phyloP scores from a whole-genome alignment of 345 rosid genomes.

The Murraya paniculata region DNA sequence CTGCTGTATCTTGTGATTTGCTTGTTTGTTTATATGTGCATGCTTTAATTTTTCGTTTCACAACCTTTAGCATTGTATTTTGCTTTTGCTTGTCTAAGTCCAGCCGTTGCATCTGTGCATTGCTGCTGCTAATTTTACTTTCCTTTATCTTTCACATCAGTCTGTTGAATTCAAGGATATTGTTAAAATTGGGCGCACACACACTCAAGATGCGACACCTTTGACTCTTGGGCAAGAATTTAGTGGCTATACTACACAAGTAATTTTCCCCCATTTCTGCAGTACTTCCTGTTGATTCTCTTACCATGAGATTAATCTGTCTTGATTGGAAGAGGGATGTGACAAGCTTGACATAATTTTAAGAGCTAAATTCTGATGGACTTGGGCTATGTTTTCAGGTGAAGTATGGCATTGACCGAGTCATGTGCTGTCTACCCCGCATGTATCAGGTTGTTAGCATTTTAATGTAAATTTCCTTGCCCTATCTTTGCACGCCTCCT shows the following conservation, averaged over 20 bases:
- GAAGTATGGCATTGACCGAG: conserved; percentile 79
- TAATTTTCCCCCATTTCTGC: conserved; percentile 29
- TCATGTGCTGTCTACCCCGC: conserved; percentile 69
- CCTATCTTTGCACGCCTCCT: conserved; percentile 1
- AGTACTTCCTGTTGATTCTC: not conserved
- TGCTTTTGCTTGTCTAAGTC: conserved; percentile 1
- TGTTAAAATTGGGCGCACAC: conserved; percentile 94
- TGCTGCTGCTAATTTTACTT: not conserved
- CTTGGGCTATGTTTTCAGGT: conserved; percentile 44
- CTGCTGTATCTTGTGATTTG: not conserved
- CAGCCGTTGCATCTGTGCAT: not conserved
- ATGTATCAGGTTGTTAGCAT: conserved; percentile 73
- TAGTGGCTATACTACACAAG: conserved; percentile 96
- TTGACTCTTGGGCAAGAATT: conserved; percentile 97
- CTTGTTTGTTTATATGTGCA: not conserved
- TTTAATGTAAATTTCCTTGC: conserved; percentile 12
- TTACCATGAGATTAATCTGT: not conserved
- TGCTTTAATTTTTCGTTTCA: not conserved
- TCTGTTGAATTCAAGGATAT: conserved; percentile 78
- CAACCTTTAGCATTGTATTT: not conserved
- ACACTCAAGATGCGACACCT: conserved; percentile 99
- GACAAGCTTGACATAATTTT: not conserved
- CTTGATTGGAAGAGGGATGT: not conserved
- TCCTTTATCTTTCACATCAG: conserved; percentile 31
- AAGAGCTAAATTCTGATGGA: conserved; percentile 4